Evolutionary conservation across 2,329 filamentous ascomycete genomes (phyloP), one percentile per base, ranked within the genome.

Genomic region (Sporothrix sp.): DNA sequence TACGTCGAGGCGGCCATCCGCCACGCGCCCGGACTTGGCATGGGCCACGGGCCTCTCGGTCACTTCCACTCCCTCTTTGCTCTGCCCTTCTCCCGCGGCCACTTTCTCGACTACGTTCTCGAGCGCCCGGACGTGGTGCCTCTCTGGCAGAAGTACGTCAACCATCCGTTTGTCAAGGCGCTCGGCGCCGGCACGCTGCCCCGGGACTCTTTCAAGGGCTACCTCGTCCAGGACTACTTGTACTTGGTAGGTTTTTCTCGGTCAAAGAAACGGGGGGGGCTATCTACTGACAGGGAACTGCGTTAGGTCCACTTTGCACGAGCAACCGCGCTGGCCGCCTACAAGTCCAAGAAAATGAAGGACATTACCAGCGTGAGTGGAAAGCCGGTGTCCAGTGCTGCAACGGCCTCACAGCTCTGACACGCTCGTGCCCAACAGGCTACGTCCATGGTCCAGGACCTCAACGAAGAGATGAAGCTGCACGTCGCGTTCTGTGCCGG

Each of bases 201-300:
- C 0, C 59, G 84, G 1, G 78, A 85, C 38, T 83, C 81, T 0
- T 97, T 95, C 72, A 93, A 89, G 65, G 77, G 84, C 35, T 97
- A 96, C 63, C 79, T 97, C 51, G 76, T 93, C 9, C 91, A 97
- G 60, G 91, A 97, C 61, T 96, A 96, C 61, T 73, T 95, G 4
- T 97, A 93, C 61, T 70, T 96, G 38, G 85, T 93, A 60, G 37
- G 73, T 37, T 1, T 4, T 35, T 32, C 55, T 13, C 23, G 9
- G n/a, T n/a, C n/a, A n/a, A n/a, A n/a, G n/a, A n/a, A n/a, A n/a
- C n/a, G n/a, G n/a, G n/a, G n/a, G n/a, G n/a, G n/a, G n/a, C n/a
- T n/a, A n/a, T n/a, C n/a, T n/a, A n/a, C n/a, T n/a, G n/a, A n/a
- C n/a, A n/a, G n/a, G n/a, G n/a, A n/a, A n/a, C n/a, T n/a, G n/a